Evolutionary conservation across 805 yeast genomes (phyloP).

Genomic region (Saccharomyces mikatae): DNA sequence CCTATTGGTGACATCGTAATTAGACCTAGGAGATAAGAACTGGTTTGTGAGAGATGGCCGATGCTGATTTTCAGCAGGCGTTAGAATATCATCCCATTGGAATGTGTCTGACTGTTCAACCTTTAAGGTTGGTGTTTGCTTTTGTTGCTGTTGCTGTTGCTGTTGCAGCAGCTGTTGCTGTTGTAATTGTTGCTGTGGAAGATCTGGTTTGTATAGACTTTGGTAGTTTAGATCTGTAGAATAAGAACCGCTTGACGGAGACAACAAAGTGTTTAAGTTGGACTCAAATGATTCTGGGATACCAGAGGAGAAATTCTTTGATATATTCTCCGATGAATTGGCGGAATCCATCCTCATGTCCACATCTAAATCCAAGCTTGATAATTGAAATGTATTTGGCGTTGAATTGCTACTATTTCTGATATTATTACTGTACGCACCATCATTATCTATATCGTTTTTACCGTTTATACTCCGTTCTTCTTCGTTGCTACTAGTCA

Average conservation of each 20-base stretch:
- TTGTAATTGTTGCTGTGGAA: background rate
- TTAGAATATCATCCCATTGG: background rate
- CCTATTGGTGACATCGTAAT: background rate
- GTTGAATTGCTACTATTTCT: background rate
- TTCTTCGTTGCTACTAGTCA: background rate
- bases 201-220: background rate
- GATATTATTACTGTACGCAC: background rate
- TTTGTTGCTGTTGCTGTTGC: background rate
- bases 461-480: background rate
- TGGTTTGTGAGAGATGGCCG: background rate
- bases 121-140: constrained; percentile 15
- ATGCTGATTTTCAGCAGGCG: background rate
- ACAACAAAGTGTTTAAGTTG: background rate
- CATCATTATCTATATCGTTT: background rate
- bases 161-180: background rate
- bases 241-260: background rate
- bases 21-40: constrained; percentile 2
- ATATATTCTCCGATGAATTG: background rate
- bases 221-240: background rate
- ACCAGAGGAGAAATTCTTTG: background rate
- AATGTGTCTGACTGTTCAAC: constrained; percentile 5
- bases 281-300: background rate
- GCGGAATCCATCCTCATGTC: background rate
- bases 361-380: background rate
- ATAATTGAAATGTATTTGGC: background rate